Percentiles rank a stretch among this genome's conserved stretches.
Evolutionary conservation across 1,284 basidiomycete species (phyloP).

Genomic region (Malassezia vespertilionis): DNA sequence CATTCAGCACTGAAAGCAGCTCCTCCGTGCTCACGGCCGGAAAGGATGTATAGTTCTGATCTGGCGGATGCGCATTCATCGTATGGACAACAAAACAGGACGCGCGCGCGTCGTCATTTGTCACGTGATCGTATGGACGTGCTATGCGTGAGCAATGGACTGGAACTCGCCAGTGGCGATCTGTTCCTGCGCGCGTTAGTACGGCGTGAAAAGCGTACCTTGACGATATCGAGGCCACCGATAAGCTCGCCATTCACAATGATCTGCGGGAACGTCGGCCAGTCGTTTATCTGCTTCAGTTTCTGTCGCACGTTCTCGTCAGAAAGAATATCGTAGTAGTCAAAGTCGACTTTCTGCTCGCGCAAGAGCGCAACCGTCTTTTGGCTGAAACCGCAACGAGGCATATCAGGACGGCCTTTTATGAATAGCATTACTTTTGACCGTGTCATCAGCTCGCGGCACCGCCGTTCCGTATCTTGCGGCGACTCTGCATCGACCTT

Average conservation of each 20-base stretch:
- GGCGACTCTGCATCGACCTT: slow-evolving; percentile 52
- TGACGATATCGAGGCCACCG: slow-evolving; percentile 54
- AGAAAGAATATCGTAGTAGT: slow-evolving; percentile 68
- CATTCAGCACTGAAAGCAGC: slow-evolving; percentile 30
- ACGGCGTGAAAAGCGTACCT: slow-evolving; percentile 35
- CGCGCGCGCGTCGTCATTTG: background rate
- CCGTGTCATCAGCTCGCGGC: slow-evolving; percentile 59
- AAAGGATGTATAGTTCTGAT: slow-evolving; percentile 38
- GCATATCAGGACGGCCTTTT: slow-evolving; percentile 81
- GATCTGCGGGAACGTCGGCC: slow-evolving; percentile 64
- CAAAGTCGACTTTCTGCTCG: slow-evolving; percentile 58
- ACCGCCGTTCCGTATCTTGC: slow-evolving; percentile 59
- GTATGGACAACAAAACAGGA: background rate
- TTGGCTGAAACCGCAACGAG: slow-evolving; percentile 61
- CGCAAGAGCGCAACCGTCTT: slow-evolving; percentile 59
- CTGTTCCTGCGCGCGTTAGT: slow-evolving; percentile 24
- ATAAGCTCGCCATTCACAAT: slow-evolving; percentile 63
- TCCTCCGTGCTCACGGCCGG: slow-evolving; percentile 34
- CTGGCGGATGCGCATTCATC: slow-evolving; percentile 1
- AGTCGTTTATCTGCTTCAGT: slow-evolving; percentile 70
- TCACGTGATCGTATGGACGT: slow-evolving; percentile 11
- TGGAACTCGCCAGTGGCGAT: slow-evolving; percentile 55
- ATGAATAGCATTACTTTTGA: slow-evolving; percentile 77
- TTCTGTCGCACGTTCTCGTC: slow-evolving; percentile 61
- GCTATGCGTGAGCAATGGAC: slow-evolving; percentile 52